phyloP scores from a whole-genome alignment of 345 rosid species.

The Diplotaxis tenuifolia region DNA sequence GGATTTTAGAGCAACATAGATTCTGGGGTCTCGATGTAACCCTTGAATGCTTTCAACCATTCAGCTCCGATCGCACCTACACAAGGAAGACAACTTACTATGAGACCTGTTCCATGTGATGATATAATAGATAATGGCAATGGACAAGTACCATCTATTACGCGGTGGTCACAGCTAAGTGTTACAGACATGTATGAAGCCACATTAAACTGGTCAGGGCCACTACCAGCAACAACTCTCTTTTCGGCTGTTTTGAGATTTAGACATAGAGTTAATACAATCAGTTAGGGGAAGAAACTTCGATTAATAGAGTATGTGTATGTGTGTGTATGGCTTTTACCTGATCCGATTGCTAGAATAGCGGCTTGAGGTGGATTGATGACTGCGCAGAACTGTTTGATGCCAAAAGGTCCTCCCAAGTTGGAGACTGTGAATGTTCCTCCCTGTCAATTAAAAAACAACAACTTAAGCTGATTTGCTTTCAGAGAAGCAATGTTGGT shows the following conservation, averaged over 20 bases:
- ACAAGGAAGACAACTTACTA: background rate
- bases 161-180: slow-evolving; percentile 96
- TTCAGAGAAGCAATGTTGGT: background rate
- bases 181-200: slow-evolving; percentile 89
- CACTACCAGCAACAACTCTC: slow-evolving; percentile 73
- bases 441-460: slow-evolving; percentile 56
- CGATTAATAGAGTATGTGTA: background rate
- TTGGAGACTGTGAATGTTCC: slow-evolving; percentile 95
- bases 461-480: background rate
- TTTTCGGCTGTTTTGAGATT: slow-evolving; percentile 67
- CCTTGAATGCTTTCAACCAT: slow-evolving; percentile 93
- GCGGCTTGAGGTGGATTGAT: slow-evolving; percentile 96
- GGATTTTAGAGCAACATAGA: slow-evolving; percentile 76
- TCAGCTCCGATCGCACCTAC: slow-evolving; percentile 93
- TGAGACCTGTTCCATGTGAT: background rate
- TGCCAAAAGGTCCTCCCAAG: slow-evolving; percentile 97
- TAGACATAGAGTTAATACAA: slow-evolving; percentile 6
- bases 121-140: background rate
- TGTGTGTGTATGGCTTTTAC: slow-evolving; percentile 40
- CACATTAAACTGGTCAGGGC: slow-evolving; percentile 59
- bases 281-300: background rate
- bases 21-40: slow-evolving; percentile 88
- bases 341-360: slow-evolving; percentile 90
- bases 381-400: slow-evolving; percentile 92
- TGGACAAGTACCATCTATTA: slow-evolving; percentile 67